Percentiles rank a stretch among this genome's conserved stretches.
Conservation (phyloP, 2,329 filamentous ascomycete species). For the Fusarium miscanthi region DNA sequence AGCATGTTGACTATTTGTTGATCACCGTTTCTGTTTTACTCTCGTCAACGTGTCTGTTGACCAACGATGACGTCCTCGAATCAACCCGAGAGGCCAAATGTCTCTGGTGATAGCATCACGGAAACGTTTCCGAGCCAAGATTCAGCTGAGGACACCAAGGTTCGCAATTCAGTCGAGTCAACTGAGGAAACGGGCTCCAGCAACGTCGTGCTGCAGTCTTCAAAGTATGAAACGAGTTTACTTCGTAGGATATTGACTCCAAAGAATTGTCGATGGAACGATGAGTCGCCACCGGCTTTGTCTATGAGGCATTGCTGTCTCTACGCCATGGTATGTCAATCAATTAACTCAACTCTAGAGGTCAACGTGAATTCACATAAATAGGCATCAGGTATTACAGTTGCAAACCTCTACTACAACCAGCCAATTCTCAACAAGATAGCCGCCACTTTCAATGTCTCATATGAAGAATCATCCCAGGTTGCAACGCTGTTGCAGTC, state of each 20-base stretch:
- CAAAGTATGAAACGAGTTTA: conserved; percentile 41
- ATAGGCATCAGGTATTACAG: conserved; percentile 71
- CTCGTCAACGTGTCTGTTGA: background rate
- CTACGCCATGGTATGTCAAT: conserved; percentile 68
- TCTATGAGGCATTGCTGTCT: conserved; percentile 75
- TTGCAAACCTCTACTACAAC: conserved; percentile 85
- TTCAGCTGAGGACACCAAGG: background rate
- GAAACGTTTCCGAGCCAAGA: conserved; percentile 5
- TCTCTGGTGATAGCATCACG: conserved; percentile 14
- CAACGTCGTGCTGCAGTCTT: conserved; percentile 5
- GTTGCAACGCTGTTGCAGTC: conserved; percentile 83
- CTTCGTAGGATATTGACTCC: conserved; percentile 60
- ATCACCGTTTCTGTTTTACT: background rate
- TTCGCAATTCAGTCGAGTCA: conserved; percentile 14
- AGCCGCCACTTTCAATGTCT: conserved; percentile 75
- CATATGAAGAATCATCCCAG: conserved; percentile 72
- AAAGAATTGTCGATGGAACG: conserved; percentile 74
- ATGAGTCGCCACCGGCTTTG: conserved; percentile 73
- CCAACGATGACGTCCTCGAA: conserved; percentile 26
- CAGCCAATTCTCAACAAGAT: conserved; percentile 83
- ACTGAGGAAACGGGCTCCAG: conserved; percentile 21
- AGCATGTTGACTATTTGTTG: background rate
- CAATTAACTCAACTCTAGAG: too few relatives aligned
- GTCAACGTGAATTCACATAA: background rate
- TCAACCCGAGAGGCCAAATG: background rate